Evolutionary conservation across 257 asterid species (phyloP), one percentile per base, ranked within the genome.

Genomic region (Hygrophila difformis): DNA sequence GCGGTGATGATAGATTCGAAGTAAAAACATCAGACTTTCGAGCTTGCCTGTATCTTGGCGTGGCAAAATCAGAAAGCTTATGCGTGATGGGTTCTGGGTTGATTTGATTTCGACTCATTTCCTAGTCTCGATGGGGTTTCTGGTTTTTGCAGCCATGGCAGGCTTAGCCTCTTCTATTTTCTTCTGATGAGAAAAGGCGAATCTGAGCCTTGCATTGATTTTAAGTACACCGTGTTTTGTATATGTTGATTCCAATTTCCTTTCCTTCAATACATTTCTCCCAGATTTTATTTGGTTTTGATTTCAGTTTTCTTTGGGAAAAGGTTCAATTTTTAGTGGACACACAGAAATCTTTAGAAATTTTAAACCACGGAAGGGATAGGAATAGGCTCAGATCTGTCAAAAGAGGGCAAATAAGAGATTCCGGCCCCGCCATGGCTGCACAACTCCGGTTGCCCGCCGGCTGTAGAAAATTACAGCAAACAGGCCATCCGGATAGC

Each of bases 171-270:
- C 3, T 18, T 1, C 31, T n/a, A 36, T 2, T 8, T 8, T 36
- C 40, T 36, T 12, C 11, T 45, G 51, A 45, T 45, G 31, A 45
- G 18, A 18, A 24, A 45, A 45, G 51, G 51, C 51, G 36, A 45
- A 45, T 45, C 51, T 45, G 51, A 45, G 51, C 51, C 51, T 20
- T n/a, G n/a, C n/a, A n/a, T n/a, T n/a, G n/a, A n/a, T n/a, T n/a
- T n/a, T n/a, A n/a, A n/a, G n/a, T n/a, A n/a, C n/a, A n/a, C 49
- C 11, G 40, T 36, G 11, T 36, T 15, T 36, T 36, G 4, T 3
- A 2, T 36, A 36, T 36, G 40, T 10, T 36, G 11, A 10, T 36
- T 36, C 13, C 8, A 10, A 10, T 36, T 36, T 8, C 40, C 40
- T 36, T 8, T 36, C 13, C 13, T n/a, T n/a, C n/a, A n/a, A n/a